A percentile compares a stretch with the other conserved stretches of the same genome.
Evolutionary conservation across 371 early-diverging fungal genomes (phyloP).

Genomic region (Choanephora cucurbitarum): DNA sequence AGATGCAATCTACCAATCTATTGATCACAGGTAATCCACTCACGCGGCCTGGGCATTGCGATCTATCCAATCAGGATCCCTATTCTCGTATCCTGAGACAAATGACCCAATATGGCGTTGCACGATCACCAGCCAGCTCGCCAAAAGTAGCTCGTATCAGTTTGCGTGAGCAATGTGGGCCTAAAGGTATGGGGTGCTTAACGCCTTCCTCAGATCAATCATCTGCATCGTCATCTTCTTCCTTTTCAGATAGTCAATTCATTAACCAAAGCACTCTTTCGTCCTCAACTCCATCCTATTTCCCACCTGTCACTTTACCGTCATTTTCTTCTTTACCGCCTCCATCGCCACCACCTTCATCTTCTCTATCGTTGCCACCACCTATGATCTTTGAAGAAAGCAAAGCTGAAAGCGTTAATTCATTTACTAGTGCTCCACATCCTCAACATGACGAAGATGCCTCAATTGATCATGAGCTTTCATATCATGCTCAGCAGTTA

Average conservation of each 20-base stretch:
- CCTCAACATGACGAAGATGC: constrained; percentile 43
- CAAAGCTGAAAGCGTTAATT: too few species aligned
- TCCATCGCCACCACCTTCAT: background rate
- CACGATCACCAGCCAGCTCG: constrained; percentile 29
- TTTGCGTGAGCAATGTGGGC: constrained; percentile 32
- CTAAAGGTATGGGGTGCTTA: constrained; percentile 44
- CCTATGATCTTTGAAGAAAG: too few species aligned
- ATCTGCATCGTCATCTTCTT: constrained; percentile 21
- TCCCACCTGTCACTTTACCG: background rate
- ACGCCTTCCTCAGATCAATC: constrained; percentile 20
- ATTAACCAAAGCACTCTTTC: background rate
- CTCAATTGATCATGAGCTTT: constrained; percentile 45
- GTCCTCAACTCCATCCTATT: constrained; percentile 5
- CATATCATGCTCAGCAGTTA: constrained; percentile 44
- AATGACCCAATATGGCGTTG: constrained; percentile 53
- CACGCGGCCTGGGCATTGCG: constrained; percentile 53
- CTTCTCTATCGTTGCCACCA: background rate
- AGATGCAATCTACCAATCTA: constrained; percentile 54
- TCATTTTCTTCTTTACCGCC: background rate
- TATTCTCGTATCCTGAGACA: constrained; percentile 51
- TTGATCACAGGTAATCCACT: constrained; percentile 67
- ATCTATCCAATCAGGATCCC: constrained; percentile 40
- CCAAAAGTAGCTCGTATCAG: constrained; percentile 10
- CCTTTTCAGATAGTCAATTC: constrained; percentile 5
- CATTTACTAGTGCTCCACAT: background rate